Evolutionary conservation across 495 filamentous ascomycete genomes (phyloP), one percentile per base, ranked within the genome.

Genomic region (Rhizodiscina lignyota): DNA sequence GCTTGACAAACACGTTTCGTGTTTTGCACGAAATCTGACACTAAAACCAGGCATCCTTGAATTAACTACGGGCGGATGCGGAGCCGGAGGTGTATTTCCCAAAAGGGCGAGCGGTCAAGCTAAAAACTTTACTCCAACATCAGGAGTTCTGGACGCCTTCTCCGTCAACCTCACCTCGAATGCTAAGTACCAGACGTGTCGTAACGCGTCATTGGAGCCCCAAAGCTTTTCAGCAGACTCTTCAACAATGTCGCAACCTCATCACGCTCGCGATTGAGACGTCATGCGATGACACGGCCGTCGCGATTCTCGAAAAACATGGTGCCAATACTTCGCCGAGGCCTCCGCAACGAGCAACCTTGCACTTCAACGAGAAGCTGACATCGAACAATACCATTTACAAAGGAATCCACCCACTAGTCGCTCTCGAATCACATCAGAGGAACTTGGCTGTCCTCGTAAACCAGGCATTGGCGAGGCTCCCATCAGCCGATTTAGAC

Each of bases 211-310:
- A n/a, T n/a, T n/a, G n/a, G n/a, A n/a, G n/a, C n/a, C n/a, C n/a
- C n/a, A n/a, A n/a, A n/a, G n/a, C n/a, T n/a, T n/a, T n/a, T n/a
- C n/a, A n/a, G n/a, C n/a, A n/a, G n/a, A n/a, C n/a, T n/a, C n/a
- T n/a, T n/a, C 24, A 13, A 27, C 24, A 13, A 27, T 6, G 6
- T 17, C 66, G 67, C 18, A 51, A 54, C 5, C 60, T 82, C 30
- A 52, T 81, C 12, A 86, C 81, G 0, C 73, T 96, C 22, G 87
- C 82, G 13, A 92, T 96, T 51, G 87, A 96, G 61, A 82, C 80
- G 12, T 94, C 86, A n/a, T 96, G 77, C 63, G 89, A 97, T 56
- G 89, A 97, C 60, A 93, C 87, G 1, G 87, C 80, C 28, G 84
- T 97, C 4, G 81, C 87, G 16, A 56, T 97, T 30, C 64, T 96